Evolutionary conservation across 2,329 filamentous ascomycete species (phyloP), one percentile per base, ranked within the genome.

Genomic region (Talaromyces sp.): DNA sequence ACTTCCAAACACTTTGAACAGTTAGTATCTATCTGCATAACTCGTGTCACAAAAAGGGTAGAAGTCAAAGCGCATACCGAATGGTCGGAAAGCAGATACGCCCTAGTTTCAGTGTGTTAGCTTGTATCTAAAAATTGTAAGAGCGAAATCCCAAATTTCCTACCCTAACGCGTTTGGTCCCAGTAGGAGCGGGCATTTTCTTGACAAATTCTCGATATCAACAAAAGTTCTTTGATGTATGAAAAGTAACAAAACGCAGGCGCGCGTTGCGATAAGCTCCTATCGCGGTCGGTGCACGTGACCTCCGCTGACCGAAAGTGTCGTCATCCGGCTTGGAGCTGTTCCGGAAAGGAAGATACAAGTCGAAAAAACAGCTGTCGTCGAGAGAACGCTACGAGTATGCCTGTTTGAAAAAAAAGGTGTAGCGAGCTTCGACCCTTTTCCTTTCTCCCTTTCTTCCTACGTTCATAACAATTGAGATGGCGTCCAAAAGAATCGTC

Each of bases 401-500:
- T 47, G 44, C 18, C 8, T 1, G 4, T 47, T 6, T 47, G 44
- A 23, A 23, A 23, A 23, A 47, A 27, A 47, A 47, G n/a, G n/a
- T 8, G 9, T 47, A n/a, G 6, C 9, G 42, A 9, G 9, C 9
- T 16, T 36, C 14, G 10, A 36, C 10, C 10, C 7, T 27, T 10
- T 27, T 27, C 9, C 6, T 8, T n/a, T 50, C n/a, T 1, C 9
- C 44, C 3, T 23, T 50, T 27, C 44, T 52, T 52, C 27, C 18
- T 16, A n/a, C 31, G 57, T 64, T 65, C 65, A 61, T 57, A 64
- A 55, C 62, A 63, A 71, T 47, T 47, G 44, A 83, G 59, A 81
- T 83, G 66, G 82, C 83, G 56, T 81, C 86, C 61, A 96, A 92
- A 79, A 89, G 87, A 77, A 82, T 99, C 51, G 87, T 98, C 50